Conservation (phyloP, 169 alveolate species). For the Theileria orientalis region DNA sequence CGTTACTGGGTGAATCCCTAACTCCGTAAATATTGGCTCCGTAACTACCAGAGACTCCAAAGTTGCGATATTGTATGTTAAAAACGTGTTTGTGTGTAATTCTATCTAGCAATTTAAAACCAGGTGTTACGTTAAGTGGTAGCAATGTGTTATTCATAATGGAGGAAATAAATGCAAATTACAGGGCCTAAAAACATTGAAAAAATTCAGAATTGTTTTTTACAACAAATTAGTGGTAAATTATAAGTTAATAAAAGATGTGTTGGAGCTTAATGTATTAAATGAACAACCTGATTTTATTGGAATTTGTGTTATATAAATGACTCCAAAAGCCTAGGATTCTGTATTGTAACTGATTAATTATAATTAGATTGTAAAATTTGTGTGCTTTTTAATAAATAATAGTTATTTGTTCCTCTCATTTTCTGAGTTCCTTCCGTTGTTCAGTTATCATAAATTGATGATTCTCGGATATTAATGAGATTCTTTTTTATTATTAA, state of each 20-base stretch:
- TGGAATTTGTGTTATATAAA: too few species aligned
- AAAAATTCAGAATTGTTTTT: neutral
- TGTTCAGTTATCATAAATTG: neutral
- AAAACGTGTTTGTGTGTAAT: neutral
- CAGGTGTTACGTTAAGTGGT: neutral
- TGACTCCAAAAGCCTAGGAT: too few species aligned
- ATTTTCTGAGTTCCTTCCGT: neutral
- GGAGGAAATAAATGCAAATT: too few species aligned
- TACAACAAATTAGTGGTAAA: neutral
- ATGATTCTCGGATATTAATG: neutral
- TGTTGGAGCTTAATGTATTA: neutral
- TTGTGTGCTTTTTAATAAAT: too few species aligned
- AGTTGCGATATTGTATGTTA: conserved; percentile 27
- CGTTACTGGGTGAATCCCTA: conserved; percentile 34
- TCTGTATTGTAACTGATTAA: too few species aligned
- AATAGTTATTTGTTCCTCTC: neutral
- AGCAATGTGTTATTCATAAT: neutral
- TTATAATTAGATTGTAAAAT: too few species aligned
- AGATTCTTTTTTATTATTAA: neutral
- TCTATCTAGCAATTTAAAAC: neutral
- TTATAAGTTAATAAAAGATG: neutral
- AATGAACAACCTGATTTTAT: neutral
- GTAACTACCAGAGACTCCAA: conserved; percentile 65
- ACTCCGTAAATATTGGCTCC: conserved; percentile 66
- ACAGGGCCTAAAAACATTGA: neutral